Conservation (phyloP, 2,329 filamentous ascomycete genomes). For the Sporothrix dimorphospora region DNA sequence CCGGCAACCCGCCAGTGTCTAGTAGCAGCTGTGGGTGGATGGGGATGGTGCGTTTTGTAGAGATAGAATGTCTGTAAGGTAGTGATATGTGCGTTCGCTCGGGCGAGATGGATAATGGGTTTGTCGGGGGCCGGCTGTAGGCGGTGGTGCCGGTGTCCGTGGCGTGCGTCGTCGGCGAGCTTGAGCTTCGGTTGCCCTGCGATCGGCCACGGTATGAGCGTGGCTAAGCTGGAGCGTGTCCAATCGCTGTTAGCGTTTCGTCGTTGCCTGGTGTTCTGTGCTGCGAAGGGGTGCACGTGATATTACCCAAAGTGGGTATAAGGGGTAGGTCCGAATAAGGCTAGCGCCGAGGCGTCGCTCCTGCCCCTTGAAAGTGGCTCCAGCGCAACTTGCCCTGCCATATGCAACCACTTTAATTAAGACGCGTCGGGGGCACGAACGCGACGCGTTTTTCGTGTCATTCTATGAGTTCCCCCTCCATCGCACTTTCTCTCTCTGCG, state of each 20-base stretch:
- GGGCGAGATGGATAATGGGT: neutral
- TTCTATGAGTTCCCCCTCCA: constrained; percentile 22
- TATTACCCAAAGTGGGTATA: neutral
- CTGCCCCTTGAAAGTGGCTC: constrained; percentile 16
- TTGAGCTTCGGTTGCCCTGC: constrained; percentile 18
- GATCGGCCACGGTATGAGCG: constrained; percentile 9
- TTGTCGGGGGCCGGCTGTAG: neutral
- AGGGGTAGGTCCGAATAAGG: neutral
- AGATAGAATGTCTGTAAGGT: neutral
- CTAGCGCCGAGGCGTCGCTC: neutral
- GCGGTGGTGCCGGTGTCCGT: constrained; percentile 24
- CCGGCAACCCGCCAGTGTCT: neutral
- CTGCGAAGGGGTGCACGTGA: constrained; percentile 10
- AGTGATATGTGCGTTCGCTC: neutral
- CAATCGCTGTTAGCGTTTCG: constrained; percentile 23
- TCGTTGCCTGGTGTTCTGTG: neutral
- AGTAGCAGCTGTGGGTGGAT: neutral
- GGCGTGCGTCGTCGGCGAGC: constrained; percentile 25
- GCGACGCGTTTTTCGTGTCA: constrained; percentile 34
- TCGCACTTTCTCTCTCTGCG: constrained; percentile 10
- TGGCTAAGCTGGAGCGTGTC: constrained; percentile 19
- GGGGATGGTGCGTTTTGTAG: neutral
- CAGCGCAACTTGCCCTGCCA: neutral
- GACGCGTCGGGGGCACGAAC: constrained; percentile 32
- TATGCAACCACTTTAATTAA: constrained; percentile 35